Percentiles rank a stretch among this genome's conserved stretches.
These are phyloP conservation scores for Termitomyces sp. DNA, from an alignment of 768 basidiomycete genomes.

Conservation along the genomic window DNA sequence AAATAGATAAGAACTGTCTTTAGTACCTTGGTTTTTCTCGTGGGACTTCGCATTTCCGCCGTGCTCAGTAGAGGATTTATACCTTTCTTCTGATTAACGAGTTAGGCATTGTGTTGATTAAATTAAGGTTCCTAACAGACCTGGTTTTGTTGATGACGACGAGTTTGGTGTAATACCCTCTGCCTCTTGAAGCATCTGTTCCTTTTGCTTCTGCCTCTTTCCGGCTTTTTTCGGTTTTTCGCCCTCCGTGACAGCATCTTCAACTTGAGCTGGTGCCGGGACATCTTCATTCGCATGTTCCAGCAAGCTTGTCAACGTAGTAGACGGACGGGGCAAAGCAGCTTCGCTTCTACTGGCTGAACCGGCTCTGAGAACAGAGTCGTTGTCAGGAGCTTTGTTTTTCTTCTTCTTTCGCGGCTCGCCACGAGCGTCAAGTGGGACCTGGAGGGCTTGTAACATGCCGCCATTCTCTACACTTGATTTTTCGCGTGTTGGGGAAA, in stretches of 20 bases:
- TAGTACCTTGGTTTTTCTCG: constrained; percentile 1
- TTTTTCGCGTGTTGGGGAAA: neutral
- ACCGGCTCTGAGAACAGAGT: neutral
- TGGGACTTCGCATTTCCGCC: neutral
- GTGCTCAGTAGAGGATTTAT: neutral
- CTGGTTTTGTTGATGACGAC: neutral
- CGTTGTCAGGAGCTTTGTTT: constrained; percentile 1
- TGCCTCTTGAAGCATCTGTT: neutral
- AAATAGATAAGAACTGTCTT: neutral
- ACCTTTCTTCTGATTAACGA: neutral
- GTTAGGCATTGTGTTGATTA: neutral
- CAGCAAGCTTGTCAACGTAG: neutral
- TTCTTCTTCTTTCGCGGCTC: constrained; percentile 12
- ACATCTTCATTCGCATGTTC: neutral
- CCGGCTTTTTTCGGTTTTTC: neutral
- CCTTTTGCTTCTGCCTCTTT: constrained; percentile 1
- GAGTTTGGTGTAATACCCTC: neutral
- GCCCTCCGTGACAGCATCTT: neutral
- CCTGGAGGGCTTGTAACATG: neutral
- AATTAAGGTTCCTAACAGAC: neutral
- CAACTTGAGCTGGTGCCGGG: neutral
- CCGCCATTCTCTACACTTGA: neutral
- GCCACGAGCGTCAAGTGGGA: neutral
- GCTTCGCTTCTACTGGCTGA: neutral
- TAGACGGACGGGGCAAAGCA: neutral